A percentile compares a stretch with the other conserved stretches of the same genome.
These are phyloP conservation scores for Gentiana dahurica DNA, from an alignment of 257 asterid species.

Conservation along the genomic window DNA sequence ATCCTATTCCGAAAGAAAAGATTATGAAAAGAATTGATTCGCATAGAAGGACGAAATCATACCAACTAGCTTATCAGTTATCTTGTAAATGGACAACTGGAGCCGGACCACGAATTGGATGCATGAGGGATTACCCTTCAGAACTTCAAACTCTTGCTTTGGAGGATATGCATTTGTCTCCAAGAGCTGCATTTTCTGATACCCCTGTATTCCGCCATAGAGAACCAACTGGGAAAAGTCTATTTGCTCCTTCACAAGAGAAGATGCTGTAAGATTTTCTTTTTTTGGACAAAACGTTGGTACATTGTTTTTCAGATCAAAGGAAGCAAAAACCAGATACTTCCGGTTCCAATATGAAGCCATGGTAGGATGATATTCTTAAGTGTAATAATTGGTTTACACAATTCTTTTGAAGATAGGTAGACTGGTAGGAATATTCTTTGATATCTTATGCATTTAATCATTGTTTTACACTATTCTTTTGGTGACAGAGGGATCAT, in stretches of 20 bases:
- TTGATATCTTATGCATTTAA: not conserved
- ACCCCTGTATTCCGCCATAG: slow-evolving; percentile 11
- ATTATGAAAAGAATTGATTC: slow-evolving; percentile 58
- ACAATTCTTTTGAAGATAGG: no score
- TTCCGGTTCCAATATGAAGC: no score
- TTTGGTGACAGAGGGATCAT: slow-evolving; percentile 4
- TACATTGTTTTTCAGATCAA: no score
- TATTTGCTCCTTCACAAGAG: slow-evolving; percentile 13
- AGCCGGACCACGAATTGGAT: slow-evolving; percentile 90
- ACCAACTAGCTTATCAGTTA: slow-evolving; percentile 65
- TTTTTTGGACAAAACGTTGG: no score
- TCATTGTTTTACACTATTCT: not conserved
- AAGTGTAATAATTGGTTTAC: no score
- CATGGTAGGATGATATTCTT: no score
- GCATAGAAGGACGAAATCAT: slow-evolving; percentile 57
- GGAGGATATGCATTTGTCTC: slow-evolving; percentile 69
- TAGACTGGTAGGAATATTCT: not conserved
- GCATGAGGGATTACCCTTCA: slow-evolving; percentile 74
- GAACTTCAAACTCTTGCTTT: slow-evolving; percentile 67
- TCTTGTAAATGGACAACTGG: slow-evolving; percentile 90
- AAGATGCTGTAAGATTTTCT: not conserved
- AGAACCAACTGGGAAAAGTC: slow-evolving; percentile 22
- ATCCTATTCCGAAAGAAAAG: slow-evolving; percentile 45
- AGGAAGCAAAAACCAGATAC: no score
- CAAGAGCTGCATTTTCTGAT: slow-evolving; percentile 23